Evolutionary conservation across 1,284 basidiomycete species (phyloP).

Genomic region (Sporisorium reilianum): DNA sequence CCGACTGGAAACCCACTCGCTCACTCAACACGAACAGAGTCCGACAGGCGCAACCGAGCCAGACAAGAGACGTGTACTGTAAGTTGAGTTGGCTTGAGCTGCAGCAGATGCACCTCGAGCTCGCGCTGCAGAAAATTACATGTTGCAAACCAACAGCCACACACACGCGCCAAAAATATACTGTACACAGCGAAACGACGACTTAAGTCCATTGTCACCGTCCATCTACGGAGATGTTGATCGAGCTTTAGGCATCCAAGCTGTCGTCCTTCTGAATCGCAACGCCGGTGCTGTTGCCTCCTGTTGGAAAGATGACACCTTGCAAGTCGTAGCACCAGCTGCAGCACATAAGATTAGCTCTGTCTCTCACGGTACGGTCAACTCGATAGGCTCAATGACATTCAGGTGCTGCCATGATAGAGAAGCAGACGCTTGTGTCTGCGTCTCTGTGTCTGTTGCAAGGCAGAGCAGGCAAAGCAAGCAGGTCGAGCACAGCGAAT

Average conservation of each 20-base stretch:
- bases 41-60: neutral
- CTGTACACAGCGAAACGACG: too few relatives aligned
- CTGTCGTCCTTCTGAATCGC: too few relatives aligned
- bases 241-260: too few relatives aligned
- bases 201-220: neutral
- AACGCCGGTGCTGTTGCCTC: neutral
- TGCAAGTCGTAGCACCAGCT: neutral
- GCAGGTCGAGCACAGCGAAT: neutral
- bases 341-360: neutral
- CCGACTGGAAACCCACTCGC: neutral
- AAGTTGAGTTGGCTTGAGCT: constrained; percentile 9
- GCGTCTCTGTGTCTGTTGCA: neutral
- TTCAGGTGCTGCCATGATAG: too few relatives aligned
- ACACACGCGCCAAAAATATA: constrained; percentile 5
- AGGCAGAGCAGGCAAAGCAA: neutral
- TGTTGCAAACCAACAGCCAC: constrained; percentile 33
- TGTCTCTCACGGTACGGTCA: too few relatives aligned
- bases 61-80: neutral
- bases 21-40: neutral
- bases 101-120: constrained; percentile 11
- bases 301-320: neutral
- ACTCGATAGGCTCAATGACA: too few relatives aligned
- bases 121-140: constrained; percentile 23
- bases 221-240: constrained; percentile 2
- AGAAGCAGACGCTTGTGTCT: neutral